These are phyloP conservation scores for Penicillium brasilianum DNA, from an alignment of 2,329 filamentous ascomycete genomes.

Conservation along the genomic window DNA sequence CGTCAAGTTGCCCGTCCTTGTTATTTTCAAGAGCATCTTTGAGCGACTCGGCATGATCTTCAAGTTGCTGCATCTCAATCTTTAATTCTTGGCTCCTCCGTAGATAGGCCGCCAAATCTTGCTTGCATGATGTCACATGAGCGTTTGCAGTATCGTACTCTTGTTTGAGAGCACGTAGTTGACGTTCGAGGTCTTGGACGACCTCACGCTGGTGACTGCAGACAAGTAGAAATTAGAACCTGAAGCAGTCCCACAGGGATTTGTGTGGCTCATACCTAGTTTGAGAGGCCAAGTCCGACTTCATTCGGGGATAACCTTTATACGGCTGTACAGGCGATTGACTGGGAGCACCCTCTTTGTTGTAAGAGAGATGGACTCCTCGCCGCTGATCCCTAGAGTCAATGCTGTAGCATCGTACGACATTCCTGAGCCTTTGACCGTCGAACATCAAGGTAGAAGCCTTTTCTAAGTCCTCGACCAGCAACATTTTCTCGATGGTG, in stretches of 20 bases:
- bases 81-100: constrained; percentile 56
- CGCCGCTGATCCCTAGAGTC: constrained; percentile 67
- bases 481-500: constrained; percentile 79
- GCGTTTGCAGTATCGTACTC: constrained; percentile 56
- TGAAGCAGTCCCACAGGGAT: neutral
- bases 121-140: constrained; percentile 55
- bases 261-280: constrained; percentile 52
- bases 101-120: constrained; percentile 57
- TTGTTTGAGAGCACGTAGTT: constrained; percentile 59
- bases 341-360: constrained; percentile 54
- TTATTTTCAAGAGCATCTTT: constrained; percentile 67
- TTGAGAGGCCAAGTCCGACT: constrained; percentile 73
- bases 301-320: constrained; percentile 70
- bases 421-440: constrained; percentile 67
- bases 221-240: constrained; percentile 9
- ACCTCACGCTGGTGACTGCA: constrained; percentile 52
- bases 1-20: constrained; percentile 68
- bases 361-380: constrained; percentile 64
- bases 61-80: constrained; percentile 62
- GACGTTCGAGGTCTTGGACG: constrained; percentile 59
- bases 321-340: constrained; percentile 60
- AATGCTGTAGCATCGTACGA: constrained; percentile 68
- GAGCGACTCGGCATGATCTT: constrained; percentile 68
- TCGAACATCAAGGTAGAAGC: constrained; percentile 73
- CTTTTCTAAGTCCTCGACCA: constrained; percentile 71